A percentile compares a stretch with the other conserved stretches of the same genome.
phyloP scores from a whole-genome alignment of 352 stramenopile species.

The Globisporangium acanthophoron region DNA sequence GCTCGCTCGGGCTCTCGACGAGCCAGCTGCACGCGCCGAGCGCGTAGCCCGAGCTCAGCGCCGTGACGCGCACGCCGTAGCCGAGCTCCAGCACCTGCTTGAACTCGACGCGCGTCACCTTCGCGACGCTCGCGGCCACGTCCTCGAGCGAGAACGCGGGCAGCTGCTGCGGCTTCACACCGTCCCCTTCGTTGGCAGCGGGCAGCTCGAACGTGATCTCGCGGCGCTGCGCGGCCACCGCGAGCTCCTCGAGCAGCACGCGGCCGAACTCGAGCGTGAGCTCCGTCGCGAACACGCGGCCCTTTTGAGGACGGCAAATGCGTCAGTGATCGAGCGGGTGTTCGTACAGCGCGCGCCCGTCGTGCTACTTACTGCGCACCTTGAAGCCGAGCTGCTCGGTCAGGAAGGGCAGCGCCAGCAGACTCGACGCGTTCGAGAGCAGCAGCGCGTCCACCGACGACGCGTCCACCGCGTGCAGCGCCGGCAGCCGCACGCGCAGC shows the following conservation, averaged over 20 bases:
- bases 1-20: slow-evolving; percentile 59
- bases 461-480: slow-evolving; percentile 44
- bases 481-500: slow-evolving; percentile 30
- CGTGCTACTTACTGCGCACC: slow-evolving; percentile 10
- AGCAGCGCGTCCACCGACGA: slow-evolving; percentile 64
- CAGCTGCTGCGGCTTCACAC: not conserved
- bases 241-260: slow-evolving; percentile 67
- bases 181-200: not conserved
- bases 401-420: slow-evolving; percentile 73
- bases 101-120: slow-evolving; percentile 55
- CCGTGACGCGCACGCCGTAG: slow-evolving; percentile 69
- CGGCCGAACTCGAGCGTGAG: slow-evolving; percentile 63
- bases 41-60: slow-evolving; percentile 69
- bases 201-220: slow-evolving; percentile 16
- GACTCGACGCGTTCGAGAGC: slow-evolving; percentile 63
- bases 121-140: slow-evolving; percentile 34
- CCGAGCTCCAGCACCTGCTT: slow-evolving; percentile 43
- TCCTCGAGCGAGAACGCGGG: slow-evolving; percentile 35
- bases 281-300: slow-evolving; percentile 64
- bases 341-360: too few species aligned
- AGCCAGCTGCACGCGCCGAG: slow-evolving; percentile 72
- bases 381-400: slow-evolving; percentile 71
- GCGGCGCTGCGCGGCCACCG: slow-evolving; percentile 7
- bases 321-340: not conserved
- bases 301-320: slow-evolving; percentile 13